Conservation (phyloP, 371 early-diverging fungal species). For the Zopfochytrium polystomum region DNA sequence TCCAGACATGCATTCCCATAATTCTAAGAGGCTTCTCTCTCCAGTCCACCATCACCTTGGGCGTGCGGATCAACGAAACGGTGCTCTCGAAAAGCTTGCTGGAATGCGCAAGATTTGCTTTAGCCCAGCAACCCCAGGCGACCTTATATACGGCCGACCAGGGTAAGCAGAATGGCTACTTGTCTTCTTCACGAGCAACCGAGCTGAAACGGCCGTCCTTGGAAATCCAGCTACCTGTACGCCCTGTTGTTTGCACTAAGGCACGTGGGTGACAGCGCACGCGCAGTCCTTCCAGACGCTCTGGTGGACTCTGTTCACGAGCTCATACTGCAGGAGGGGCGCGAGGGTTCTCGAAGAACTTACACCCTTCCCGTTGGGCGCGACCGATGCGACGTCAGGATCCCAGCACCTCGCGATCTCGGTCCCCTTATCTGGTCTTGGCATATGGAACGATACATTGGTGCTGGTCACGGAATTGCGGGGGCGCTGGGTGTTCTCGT, state of each 20-base stretch:
- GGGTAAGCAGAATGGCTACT: too few relatives aligned
- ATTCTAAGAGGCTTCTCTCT: too few relatives aligned
- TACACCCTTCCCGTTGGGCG: slow-evolving; percentile 9
- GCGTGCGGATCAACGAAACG: neutral
- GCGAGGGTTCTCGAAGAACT: slow-evolving; percentile 2
- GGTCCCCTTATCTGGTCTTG: slow-evolving; percentile 24
- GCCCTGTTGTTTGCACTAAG: slow-evolving; percentile 9
- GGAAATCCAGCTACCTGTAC: slow-evolving; percentile 21
- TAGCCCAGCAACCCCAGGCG: neutral
- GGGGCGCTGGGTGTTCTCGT: slow-evolving; percentile 15
- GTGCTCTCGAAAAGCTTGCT: neutral
- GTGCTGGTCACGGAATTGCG: slow-evolving; percentile 31
- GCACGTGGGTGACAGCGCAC: neutral
- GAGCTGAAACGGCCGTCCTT: too few relatives aligned
- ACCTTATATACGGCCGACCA: slow-evolving; percentile 12
- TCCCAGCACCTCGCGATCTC: neutral
- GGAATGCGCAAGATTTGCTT: neutral
- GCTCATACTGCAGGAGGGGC: slow-evolving; percentile 12
- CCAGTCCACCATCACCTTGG: slow-evolving; percentile 14
- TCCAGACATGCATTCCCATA: too few relatives aligned
- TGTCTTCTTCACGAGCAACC: too few relatives aligned
- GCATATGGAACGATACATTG: slow-evolving; percentile 24
- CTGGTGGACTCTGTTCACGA: slow-evolving; percentile 4
- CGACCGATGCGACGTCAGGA: neutral
- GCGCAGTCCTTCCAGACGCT: neutral